Evolutionary conservation across 208 protist species (phyloP).

Genomic region (Phytomonas sp.): DNA sequence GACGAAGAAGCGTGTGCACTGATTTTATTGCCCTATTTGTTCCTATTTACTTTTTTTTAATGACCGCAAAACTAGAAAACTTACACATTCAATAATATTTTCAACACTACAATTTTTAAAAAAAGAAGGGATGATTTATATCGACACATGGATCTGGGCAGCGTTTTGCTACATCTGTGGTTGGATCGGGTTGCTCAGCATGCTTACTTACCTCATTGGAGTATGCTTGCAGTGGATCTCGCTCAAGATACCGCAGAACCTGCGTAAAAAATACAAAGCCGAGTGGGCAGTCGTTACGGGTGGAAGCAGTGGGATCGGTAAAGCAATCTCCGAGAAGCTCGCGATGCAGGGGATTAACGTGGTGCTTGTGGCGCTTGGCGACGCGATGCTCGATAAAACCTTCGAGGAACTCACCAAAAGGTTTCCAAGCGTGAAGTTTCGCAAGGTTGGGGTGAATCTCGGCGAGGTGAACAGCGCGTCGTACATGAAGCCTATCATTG

Average conservation of each 20-base stretch:
- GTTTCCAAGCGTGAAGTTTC: conserved; percentile 69
- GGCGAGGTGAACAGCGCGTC: conserved; percentile 40
- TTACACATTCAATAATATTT: background rate
- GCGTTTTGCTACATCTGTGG: conserved; percentile 49
- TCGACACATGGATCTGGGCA: conserved; percentile 48
- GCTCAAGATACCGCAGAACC: conserved; percentile 57
- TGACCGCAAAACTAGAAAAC: background rate
- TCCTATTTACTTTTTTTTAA: conserved; percentile 10
- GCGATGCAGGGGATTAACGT: conserved; percentile 88
- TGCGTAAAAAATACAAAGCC: conserved; percentile 69
- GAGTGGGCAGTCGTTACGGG: conserved; percentile 92
- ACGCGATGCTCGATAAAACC: conserved; percentile 76
- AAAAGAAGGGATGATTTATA: conserved; percentile 46
- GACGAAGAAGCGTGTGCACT: background rate
- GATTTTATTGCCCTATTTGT: conserved; percentile 1
- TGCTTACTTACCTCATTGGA: conserved; percentile 55
- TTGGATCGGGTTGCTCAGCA: conserved; percentile 70
- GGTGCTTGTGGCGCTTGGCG: conserved; percentile 83
- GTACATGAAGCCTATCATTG: conserved; percentile 68
- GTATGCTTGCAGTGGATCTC: conserved; percentile 44
- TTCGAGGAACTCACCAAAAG: conserved; percentile 70
- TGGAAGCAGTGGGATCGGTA: conserved; percentile 93
- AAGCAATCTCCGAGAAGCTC: conserved; percentile 90
- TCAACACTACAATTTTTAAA: conserved; percentile 10
- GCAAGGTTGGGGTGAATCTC: conserved; percentile 85